Evolutionary conservation across 2,329 filamentous ascomycete species (phyloP).

Genomic region (Cladophialophora bantiana): DNA sequence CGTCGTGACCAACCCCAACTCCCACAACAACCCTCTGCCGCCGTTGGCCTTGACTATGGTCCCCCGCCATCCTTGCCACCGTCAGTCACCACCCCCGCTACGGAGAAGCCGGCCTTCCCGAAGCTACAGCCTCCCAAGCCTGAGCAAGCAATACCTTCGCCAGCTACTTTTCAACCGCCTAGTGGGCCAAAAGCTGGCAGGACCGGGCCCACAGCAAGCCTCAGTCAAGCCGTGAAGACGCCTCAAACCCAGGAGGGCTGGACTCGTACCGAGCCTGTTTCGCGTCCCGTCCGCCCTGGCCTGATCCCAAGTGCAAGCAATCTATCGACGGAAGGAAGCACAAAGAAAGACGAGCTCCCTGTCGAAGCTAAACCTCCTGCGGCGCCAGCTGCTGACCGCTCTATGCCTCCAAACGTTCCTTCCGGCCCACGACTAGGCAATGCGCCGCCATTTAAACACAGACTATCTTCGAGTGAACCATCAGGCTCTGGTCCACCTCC

Average conservation of each 20-base stretch:
- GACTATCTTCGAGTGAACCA: conserved; percentile 35
- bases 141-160: conserved; percentile 18
- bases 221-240: conserved; percentile 22
- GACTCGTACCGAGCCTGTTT: conserved; percentile 28
- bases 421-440: conserved; percentile 36
- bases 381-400: conserved; percentile 26
- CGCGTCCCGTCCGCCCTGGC: conserved; percentile 30
- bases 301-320: conserved; percentile 18
- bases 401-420: conserved; percentile 39
- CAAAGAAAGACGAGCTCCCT: conserved; percentile 31
- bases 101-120: conserved; percentile 27
- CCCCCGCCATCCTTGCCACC: conserved; percentile 40
- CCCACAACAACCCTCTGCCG: conserved; percentile 30
- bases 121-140: conserved; percentile 27
- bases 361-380: conserved; percentile 28
- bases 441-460: conserved; percentile 32
- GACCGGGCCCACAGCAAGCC: conserved; percentile 22
- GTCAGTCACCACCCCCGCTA: conserved; percentile 29
- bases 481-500: conserved; percentile 24
- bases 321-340: conserved; percentile 22
- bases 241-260: conserved; percentile 29
- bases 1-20: conserved; percentile 29
- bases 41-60: conserved; percentile 40
- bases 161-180: conserved; percentile 47
- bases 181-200: conserved; percentile 55